Base-by-base conservation (phyloP, 2,329 filamentous ascomycete genomes). In the Aspergillus neotritici region DNA sequence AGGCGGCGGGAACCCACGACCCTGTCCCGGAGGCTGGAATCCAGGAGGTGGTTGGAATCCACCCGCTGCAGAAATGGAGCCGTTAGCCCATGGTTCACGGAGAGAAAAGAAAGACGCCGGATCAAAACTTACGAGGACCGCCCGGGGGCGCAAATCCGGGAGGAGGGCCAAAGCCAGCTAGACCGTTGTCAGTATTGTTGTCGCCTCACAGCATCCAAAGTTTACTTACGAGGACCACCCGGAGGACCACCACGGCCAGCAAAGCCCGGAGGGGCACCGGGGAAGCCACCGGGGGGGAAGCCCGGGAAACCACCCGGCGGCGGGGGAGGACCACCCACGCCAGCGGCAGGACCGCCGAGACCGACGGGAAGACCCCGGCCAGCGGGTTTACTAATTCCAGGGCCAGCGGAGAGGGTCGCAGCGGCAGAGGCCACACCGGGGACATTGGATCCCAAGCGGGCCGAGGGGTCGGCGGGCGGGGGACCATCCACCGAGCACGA, bases 401-500 rank as follows among this genome's bases (percentile, higher is more conserved):
- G 87, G 38, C 93, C 93, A 55, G 88, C 80, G 49, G 84, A 77
- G 55, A 96, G 75, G 31, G 85, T 81, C 41, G 85, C 80, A 33
- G 85, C 73, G 34, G 74, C 68, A 33, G 63, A 65, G 34, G 64
- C 65, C 21, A 72, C 76, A 47, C 83, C 80, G 28, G 84, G 77
- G 25, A 81, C 81, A 53, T 78, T 80, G 67, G 86, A 84, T 62
- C 90, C 93, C 50, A 98, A 79, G 69, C 93, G 81, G 37, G 91
- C 83, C 57, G 89, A 87, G 42, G 93, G 91, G 61, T 98, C 93
- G 59, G 90, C 87, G 8, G 94, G 91, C 36, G 93, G 93, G 43
- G 93, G 91, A 45, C 91, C 94, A 64, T 98, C 94, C 51, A 96
- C 90, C 7, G 91, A 94, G 49, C 94, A 80, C 15, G 90, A 95